Conservation (phyloP, 2,329 filamentous ascomycete genomes). For the Neoarthrinium moseri region DNA sequence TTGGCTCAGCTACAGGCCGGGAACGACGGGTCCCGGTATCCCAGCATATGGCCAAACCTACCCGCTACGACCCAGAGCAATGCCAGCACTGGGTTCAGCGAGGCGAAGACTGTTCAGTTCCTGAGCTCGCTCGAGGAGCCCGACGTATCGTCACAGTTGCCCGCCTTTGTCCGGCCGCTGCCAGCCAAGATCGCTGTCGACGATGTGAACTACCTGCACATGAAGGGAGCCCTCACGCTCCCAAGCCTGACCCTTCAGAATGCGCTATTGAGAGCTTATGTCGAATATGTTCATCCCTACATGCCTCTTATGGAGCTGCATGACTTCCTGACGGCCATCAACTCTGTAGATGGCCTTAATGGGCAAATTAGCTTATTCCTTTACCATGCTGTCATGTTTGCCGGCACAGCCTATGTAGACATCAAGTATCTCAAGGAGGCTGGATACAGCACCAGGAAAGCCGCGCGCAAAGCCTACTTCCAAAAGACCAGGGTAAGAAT, state of each 20-base stretch:
- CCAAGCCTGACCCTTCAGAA: constrained; percentile 71
- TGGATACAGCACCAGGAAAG: constrained; percentile 76
- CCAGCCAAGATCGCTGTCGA: constrained; percentile 75
- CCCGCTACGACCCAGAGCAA: constrained; percentile 20
- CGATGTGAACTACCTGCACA: constrained; percentile 78
- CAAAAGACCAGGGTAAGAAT: constrained; percentile 75
- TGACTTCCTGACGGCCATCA: constrained; percentile 59
- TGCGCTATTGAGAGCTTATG: constrained; percentile 77
- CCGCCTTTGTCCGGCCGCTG: constrained; percentile 74
- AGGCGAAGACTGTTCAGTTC: constrained; percentile 40
- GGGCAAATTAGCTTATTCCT: constrained; percentile 79
- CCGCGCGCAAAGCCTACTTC: constrained; percentile 85
- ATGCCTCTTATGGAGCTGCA: constrained; percentile 82
- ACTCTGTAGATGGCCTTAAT: constrained; percentile 64
- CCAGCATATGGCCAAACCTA: constrained; percentile 31
- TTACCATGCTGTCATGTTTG: constrained; percentile 95
- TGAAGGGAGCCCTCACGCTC: constrained; percentile 81
- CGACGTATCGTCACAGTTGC: constrained; percentile 50
- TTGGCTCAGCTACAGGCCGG: constrained; percentile 26
- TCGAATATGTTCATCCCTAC: constrained; percentile 89
- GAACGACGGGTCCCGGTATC: constrained; percentile 25
- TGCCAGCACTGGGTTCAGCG: constrained; percentile 31
- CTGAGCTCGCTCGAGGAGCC: constrained; percentile 47
- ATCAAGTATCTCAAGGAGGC: constrained; percentile 72
- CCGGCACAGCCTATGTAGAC: constrained; percentile 84